A percentile compares a stretch with the other conserved stretches of the same genome.
These are phyloP conservation scores for Syzygium syzygioides DNA, from an alignment of 441 rosid species.

Conservation along the genomic window DNA sequence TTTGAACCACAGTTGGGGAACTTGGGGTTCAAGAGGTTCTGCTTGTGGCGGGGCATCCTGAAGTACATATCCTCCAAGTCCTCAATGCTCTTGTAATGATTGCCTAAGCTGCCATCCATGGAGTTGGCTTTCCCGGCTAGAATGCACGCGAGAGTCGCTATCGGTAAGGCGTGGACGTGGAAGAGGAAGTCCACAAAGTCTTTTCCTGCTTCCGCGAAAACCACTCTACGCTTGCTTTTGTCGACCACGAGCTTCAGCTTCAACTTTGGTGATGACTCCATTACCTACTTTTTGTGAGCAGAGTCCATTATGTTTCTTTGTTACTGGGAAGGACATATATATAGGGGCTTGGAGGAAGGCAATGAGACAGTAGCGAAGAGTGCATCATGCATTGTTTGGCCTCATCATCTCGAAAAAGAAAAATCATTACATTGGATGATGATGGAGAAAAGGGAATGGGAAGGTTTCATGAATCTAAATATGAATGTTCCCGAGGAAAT, in stretches of 20 bases:
- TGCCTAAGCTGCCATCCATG: not conserved
- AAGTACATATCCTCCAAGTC: not conserved
- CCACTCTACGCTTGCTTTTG: too few species aligned
- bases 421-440: not conserved
- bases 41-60: not conserved
- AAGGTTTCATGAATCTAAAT: too few species aligned
- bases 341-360: not conserved
- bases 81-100: not conserved
- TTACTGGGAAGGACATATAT: not conserved
- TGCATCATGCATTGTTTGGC: not conserved
- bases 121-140: not conserved
- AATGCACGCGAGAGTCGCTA: not conserved
- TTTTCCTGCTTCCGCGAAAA: not conserved
- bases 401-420: not conserved
- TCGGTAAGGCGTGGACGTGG: not conserved
- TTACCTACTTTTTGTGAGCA: not conserved
- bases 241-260: not conserved
- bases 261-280: not conserved
- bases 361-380: not conserved
- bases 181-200: conserved; percentile 2
- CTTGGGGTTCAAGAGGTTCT: not conserved
- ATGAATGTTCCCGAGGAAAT: too few species aligned
- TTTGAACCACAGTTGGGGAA: not conserved
- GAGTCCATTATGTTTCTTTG: not conserved
- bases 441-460: too few species aligned